Base-by-base conservation (phyloP, 1,284 basidiomycete species). In the Athelia sp. region DNA sequence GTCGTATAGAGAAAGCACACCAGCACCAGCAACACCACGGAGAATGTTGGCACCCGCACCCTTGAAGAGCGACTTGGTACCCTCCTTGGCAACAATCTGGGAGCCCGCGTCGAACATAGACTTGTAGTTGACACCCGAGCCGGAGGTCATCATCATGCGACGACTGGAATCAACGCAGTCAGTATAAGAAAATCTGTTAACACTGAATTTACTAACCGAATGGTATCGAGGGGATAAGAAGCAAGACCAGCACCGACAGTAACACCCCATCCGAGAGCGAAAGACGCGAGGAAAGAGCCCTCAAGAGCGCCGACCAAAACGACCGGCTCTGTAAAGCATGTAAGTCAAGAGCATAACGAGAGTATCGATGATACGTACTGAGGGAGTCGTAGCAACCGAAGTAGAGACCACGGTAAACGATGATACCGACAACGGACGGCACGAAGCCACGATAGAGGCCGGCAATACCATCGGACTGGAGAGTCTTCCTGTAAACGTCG, bases 11-110 rank as follows among this genome's bases (percentile, higher is more conserved):
- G 93, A 93, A 64, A 97, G 73, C 58, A 96, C 94, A 92, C 93
- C 93, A 72, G 94, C 93, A 77, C 93, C 94, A 64, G 93, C 94
- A 67, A 96, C 90, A 84, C 94, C 93, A 88, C 93, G 93, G 64
- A 97, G 90, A 61, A 96, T 94, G 81, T 97, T 96, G 71, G 93
- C 93, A 82, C 91, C 93, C 65, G 93, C 93, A 76, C 90, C 92
- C 82, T 92, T 93, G 84, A 93, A 93, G 64, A 96, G 79, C 31
- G 92, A 94, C 69, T 83, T 86, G 51, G 78, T 70, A 65, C 94
- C 94, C 77, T 97, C 94, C 81, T 93, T 93, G 66, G 85, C 82
- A 61, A 96, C 68, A 65, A 95, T 92, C 51, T 84, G 87, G 18
- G 87, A 79, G 46, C 79, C 87, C 65, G 87, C 86, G 60, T 91